Base-by-base conservation (phyloP, 2,329 filamentous ascomycete genomes). In the Nigrograna mackinnonii region DNA sequence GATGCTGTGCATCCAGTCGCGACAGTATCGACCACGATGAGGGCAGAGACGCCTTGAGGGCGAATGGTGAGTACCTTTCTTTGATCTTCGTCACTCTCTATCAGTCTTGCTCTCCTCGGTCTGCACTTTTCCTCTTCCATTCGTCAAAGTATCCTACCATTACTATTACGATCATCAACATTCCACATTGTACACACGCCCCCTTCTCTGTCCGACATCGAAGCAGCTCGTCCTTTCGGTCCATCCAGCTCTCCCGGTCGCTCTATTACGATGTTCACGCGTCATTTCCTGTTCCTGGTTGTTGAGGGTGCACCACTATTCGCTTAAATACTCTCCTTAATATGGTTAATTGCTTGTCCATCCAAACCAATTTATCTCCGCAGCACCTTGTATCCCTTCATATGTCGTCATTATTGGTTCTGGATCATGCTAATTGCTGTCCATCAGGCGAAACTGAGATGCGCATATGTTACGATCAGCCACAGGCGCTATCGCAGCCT, bases 1-100 rank as follows among this genome's bases (percentile, higher is more conserved):
- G 64, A 53, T 69, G 66, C 62, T 68, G 66, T 61, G 64, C 61
- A 58, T 63, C 64, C 39, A 26, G 35, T 36, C 55, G 51, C 39
- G 58, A 59, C 26, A 56, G 60, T 33, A 38, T 55, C 32, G 55
- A 55, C 3, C 54, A 59, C n/a, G 55, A 64, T 37, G 54, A 50
- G 16, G 36, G 46, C 5, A 51, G 50, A 19, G 43, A 44, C 13
- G 46, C 36, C 22, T 46, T 55, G 22, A 49, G 47, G 35, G 52
- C 41, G 32, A 48, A 46, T 50, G 58, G 64, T 67, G 63, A 41
- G 66, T 65, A 44, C 43, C 36, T 33, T 46, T 41, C 22, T 14
- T 37, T 21, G 37, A 16, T 31, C 20, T 41, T 17, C 26, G 5
- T 49, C 41, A 19, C 26, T 35, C 16, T 26, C 14, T 35, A 12